Evolutionary conservation across 2,329 filamentous ascomycete genomes (phyloP), one percentile per base, ranked within the genome.

Genomic region (Leptographium wingfieldii): DNA sequence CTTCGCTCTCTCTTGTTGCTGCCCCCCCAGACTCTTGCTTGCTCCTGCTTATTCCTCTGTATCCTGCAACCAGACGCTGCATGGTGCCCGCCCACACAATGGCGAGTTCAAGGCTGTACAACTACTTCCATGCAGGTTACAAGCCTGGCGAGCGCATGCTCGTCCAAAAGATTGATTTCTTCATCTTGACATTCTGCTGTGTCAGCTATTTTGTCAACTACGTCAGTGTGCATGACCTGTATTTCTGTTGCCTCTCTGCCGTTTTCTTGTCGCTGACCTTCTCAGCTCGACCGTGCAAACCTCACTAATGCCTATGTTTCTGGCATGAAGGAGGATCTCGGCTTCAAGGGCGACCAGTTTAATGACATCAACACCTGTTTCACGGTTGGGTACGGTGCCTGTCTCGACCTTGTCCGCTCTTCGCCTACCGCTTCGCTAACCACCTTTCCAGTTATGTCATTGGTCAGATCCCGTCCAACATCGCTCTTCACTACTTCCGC

Each of bases 101-200:
- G 63, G 31, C 57, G 16, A 4, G n/a, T 29, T 63, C 63, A 5
- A 60, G 58, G 55, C 14, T 66, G 22, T 43, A 25, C 46, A 60
- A 60, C 49, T 66, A 65, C 57, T 63, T 66, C 56, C 29, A 29
- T 10, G 49, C 16, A 33, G 57, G 55, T 49, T 65, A 65, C 57
- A 52, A 56, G 56, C 65, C 65, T 67, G 51, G 65, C 75, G 43
- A 67, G 77, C 51, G 66, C 16, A 27, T 57, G 58, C 62, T 66
- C 35, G 55, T 66, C 29, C 63, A 63, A 43, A 66, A 66, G 60
- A 61, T 65, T 55, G 82, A 85, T 67, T 84, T 84, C 65, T 85
- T 84, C 70, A 84, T 85, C 65, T 69, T 85, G 53, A 82, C 79
- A 0, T 85, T 85, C 66, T 85, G 82, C 69, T 85, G 82, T 66